Evolutionary conservation across 805 yeast species (phyloP).

Genomic region (Saccharomycopsis babjevae): DNA sequence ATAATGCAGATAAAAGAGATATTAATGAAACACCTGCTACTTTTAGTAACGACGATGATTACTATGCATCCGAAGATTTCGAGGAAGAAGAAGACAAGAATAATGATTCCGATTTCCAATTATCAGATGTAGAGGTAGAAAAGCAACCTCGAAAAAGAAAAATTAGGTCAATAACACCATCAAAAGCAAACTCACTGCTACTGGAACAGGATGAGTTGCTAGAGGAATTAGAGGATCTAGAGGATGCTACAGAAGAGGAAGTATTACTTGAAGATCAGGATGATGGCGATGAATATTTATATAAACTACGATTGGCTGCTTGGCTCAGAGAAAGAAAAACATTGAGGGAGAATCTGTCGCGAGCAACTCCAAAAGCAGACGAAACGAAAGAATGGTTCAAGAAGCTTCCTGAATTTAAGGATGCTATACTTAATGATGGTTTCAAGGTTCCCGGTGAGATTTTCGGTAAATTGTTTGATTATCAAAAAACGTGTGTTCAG

Average conservation of each 20-base stretch:
- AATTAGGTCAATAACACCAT: constrained; percentile 5
- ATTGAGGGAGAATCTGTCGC: not conserved
- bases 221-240: constrained; percentile 16
- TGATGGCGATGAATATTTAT: constrained; percentile 70
- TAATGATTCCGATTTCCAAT: constrained; percentile 15
- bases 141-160: not conserved
- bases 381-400: constrained; percentile 51
- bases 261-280: constrained; percentile 23
- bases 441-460: constrained; percentile 85
- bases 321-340: constrained; percentile 40
- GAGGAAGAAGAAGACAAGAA: constrained; percentile 23
- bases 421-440: constrained; percentile 60
- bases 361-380: not conserved
- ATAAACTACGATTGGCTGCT: constrained; percentile 44
- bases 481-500: constrained; percentile 93
- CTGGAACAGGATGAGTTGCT: constrained; percentile 12
- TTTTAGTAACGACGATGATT: constrained; percentile 20
- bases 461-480: constrained; percentile 76
- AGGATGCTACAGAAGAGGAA: constrained; percentile 21
- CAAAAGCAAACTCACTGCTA: not conserved
- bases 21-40: constrained; percentile 19
- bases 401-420: constrained; percentile 71
- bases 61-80: constrained; percentile 21
- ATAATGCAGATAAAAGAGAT: constrained; percentile 16
- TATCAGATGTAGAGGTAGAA: constrained; percentile 12